These are phyloP conservation scores for Serendipita sp. DNA, from an alignment of 768 basidiomycete genomes.

Conservation along the genomic window DNA sequence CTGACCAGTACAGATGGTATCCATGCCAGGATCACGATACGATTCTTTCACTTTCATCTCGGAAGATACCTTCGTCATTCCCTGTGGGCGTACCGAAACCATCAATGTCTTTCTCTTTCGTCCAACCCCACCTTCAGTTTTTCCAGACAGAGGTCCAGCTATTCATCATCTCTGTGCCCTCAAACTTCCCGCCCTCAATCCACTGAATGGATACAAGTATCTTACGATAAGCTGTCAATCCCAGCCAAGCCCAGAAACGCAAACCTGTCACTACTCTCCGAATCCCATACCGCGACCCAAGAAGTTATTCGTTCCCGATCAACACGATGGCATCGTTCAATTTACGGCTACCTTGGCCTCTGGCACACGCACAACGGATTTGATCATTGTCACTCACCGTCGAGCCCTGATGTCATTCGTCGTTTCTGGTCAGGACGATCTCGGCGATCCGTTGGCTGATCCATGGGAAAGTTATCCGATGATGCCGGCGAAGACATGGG, in stretches of 20 bases:
- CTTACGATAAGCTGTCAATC: neutral
- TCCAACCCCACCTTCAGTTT: neutral
- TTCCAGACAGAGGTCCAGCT: neutral
- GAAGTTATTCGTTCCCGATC: neutral
- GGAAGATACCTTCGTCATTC: neutral
- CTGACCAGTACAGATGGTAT: neutral
- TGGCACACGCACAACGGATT: neutral
- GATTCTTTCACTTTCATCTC: neutral
- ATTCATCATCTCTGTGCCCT: conserved; percentile 4
- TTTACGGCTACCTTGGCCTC: neutral
- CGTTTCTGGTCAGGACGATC: neutral
- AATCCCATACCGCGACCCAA: neutral
- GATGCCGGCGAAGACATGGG: conserved; percentile 3
- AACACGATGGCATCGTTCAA: neutral
- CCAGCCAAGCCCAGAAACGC: neutral
- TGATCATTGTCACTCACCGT: neutral
- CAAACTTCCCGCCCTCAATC: neutral
- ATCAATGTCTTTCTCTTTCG: conserved; percentile 4
- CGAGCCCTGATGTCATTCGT: neutral
- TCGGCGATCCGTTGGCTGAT: neutral
- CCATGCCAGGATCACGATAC: conserved; percentile 1
- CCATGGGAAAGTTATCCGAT: conserved; percentile 2
- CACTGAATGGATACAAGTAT: neutral
- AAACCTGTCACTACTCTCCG: neutral
- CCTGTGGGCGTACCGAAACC: conserved; percentile 4